A percentile compares a stretch with the other conserved stretches of the same genome.
phyloP scores from a whole-genome alignment of 1,284 basidiomycete species.

The Ustilago curta region DNA sequence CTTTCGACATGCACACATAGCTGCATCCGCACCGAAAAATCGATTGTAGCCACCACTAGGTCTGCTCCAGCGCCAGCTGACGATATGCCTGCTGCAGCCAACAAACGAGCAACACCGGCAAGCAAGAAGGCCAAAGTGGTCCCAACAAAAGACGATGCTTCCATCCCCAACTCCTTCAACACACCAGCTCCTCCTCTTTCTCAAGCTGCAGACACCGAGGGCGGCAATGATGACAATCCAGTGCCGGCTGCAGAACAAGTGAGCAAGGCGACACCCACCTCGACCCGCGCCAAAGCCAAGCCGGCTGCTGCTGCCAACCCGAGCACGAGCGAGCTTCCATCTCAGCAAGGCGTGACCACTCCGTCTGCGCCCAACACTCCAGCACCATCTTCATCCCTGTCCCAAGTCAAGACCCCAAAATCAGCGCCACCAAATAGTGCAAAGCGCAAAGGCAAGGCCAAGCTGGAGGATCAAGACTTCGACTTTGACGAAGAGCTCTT shows the following conservation, averaged over 20 bases:
- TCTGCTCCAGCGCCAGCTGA: background rate
- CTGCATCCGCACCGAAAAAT: background rate
- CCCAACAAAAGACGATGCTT: background rate
- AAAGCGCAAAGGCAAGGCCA: conserved; percentile 24
- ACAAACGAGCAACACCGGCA: conserved; percentile 18
- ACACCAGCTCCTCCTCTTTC: background rate
- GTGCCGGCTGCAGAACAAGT: background rate
- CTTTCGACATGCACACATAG: background rate
- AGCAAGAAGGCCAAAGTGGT: conserved; percentile 27
- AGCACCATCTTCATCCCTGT: background rate
- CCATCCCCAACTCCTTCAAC: background rate
- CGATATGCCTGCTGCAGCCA: conserved; percentile 22
- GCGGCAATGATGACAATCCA: background rate
- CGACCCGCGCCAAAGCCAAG: background rate
- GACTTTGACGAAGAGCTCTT: conserved; percentile 14
- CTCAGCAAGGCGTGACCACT: background rate
- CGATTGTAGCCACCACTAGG: too few relatives aligned
- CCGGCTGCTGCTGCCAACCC: background rate
- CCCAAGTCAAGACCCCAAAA: conserved; percentile 1
- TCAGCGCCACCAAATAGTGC: background rate
- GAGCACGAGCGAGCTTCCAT: background rate
- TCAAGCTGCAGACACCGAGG: background rate
- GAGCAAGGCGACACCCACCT: background rate
- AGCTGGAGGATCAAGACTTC: conserved; percentile 8
- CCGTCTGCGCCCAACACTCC: background rate